Base-by-base conservation (phyloP, 1,139 yeast genomes). In the Yamadazyma membranifaciens region DNA sequence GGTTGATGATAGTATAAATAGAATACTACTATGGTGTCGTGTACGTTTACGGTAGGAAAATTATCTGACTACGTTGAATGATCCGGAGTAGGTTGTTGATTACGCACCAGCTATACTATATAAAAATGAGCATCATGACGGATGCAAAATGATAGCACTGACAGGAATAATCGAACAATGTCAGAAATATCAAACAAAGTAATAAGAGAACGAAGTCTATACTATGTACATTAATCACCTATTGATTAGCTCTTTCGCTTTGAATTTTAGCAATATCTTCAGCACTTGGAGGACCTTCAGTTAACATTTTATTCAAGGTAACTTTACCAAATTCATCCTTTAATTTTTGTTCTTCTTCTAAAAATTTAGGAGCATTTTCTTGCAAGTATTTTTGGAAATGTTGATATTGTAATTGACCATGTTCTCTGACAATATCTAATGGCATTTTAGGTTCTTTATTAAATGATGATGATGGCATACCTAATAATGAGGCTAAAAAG, bases 371-470 rank as follows among this genome's bases (percentile, higher is more conserved):
- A 49, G 95, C 95, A 65, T 92, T 87, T 65, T 89, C 97, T 55
- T 83, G 80, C 55, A 92, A 78, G 60, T 86, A 81, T 62, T 81
- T 81, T 66, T 83, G 84, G 78, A 88, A 87, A 52, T 83, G 82
- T 57, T 83, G 82, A 64, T 88, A 92, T 60, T 88, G 91, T 70
- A 80, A 80, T 63, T 88, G 96, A 52, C 96, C 97, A 59, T 87
- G 94, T 60, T 89, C 95, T 59, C 98, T 85, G 50, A 89, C 83
- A 44, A 82, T 65, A 64, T 92, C 98, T 59, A 89, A 78, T 33
- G 96, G 96, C 85, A 89, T 87, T 67, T 87, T 87, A 44, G 85
- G 84, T 51, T 78, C 81, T 44, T 69, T 71, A 45, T 72, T 73
- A 34, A 70, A 63, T 40, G 72, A 65, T 27, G 73, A 59, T 34